Conservation (phyloP, 1,284 basidiomycete genomes). For the Malassezia sp. region DNA sequence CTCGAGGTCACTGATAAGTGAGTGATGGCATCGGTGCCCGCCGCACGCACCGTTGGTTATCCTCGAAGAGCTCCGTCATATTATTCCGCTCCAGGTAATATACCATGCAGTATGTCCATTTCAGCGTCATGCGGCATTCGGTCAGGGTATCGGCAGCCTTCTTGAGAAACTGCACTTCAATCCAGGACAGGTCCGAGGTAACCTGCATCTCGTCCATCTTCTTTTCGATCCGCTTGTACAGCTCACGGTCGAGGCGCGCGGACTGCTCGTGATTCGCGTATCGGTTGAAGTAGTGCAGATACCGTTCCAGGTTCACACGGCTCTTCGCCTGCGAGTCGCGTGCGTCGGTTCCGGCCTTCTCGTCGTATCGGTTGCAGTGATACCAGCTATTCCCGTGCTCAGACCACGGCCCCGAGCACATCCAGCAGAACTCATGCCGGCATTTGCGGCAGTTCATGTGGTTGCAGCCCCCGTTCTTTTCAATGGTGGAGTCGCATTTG, state of each 20-base stretch:
- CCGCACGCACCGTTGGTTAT: slow-evolving; percentile 65
- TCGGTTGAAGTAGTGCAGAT: slow-evolving; percentile 54
- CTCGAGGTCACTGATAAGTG: slow-evolving; percentile 73
- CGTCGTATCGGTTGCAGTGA: slow-evolving; percentile 93
- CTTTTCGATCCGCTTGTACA: slow-evolving; percentile 90
- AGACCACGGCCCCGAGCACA: slow-evolving; percentile 73
- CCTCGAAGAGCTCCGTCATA: slow-evolving; percentile 89
- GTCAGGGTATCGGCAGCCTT: slow-evolving; percentile 77
- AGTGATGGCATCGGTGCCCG: neutral
- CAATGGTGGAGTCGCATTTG: slow-evolving; percentile 81
- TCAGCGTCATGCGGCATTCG: slow-evolving; percentile 84
- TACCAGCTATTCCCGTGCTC: slow-evolving; percentile 97
- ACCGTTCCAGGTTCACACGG: slow-evolving; percentile 79
- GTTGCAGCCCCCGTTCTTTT: slow-evolving; percentile 97
- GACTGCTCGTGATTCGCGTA: slow-evolving; percentile 99
- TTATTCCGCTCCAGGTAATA: slow-evolving; percentile 80
- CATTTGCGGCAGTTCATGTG: slow-evolving; percentile 44
- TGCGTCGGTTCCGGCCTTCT: slow-evolving; percentile 75
- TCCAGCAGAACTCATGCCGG: slow-evolving; percentile 56
- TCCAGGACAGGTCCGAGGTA: slow-evolving; percentile 82
- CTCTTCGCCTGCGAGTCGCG: slow-evolving; percentile 58
- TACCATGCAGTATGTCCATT: slow-evolving; percentile 99
- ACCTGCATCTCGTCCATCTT: slow-evolving; percentile 99
- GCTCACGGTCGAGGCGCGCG: slow-evolving; percentile 80
- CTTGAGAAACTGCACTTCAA: slow-evolving; percentile 96